Evolutionary conservation across 2,329 filamentous ascomycete genomes (phyloP), one percentile per base, ranked within the genome.

Genomic region (Raffaelea ambrosiae): DNA sequence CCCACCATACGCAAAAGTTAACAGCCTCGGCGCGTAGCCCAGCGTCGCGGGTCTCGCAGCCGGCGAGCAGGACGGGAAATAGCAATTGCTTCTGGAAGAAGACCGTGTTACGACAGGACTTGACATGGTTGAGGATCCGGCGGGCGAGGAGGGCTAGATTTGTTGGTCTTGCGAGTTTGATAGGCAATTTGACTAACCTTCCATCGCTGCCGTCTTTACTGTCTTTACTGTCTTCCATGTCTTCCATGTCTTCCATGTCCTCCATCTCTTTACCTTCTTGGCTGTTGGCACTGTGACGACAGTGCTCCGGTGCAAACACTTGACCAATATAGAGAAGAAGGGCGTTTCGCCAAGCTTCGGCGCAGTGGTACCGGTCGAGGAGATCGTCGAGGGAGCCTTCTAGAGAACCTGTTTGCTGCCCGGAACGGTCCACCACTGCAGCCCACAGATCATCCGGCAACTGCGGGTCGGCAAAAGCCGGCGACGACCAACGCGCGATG

Each of bases 61-160:
- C 63, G 0, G 63, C 63, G 0, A 67, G 48, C 31, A 67, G 66
- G 0, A 66, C 56, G 0, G 64, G 63, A 1, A 67, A 54, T 3
- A 67, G 56, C 0, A 66, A 52, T 40, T 66, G 64, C 44, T 66
- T 66, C 48, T 65, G 63, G 0, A 61, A 54, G 40, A 61, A 56
- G 0, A 54, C 57, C 11, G 54, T 59, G 14, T 48, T 49, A 9
- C 61, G 54, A 46, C 61, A 64, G 18, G 57, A 58, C 5, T 54
- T 48, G n/a, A 61, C 57, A 51, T 62, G 57, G 35, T 60, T 57
- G 38, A 66, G 53, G 1, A 56, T 60, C n/a, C 51, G 53, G 11
- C 62, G 60, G 1, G 57, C 55, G 5, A 63, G 45, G 19, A 55
- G 55, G 13, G 7, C 13, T 13, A 29, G 26, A 29, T n/a, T n/a